Evolutionary conservation across 2,329 filamentous ascomycete genomes (phyloP).

Genomic region (Akanthomyces uredinophilus): DNA sequence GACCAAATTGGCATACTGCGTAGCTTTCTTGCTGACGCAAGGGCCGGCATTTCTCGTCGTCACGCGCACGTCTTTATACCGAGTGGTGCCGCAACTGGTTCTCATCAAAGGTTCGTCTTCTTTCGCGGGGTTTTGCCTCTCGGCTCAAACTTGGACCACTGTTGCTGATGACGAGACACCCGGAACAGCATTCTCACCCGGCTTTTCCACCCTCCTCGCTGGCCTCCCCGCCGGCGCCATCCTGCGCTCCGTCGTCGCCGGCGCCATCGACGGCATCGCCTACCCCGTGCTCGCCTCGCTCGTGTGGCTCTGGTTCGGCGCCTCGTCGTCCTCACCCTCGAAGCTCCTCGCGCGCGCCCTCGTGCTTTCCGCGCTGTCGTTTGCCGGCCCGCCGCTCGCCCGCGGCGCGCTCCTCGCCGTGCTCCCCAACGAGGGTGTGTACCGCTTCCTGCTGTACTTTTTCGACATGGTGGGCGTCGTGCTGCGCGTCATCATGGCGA

Average conservation of each 20-base stretch:
- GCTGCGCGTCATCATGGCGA: background rate
- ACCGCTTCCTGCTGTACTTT: background rate
- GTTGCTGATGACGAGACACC: background rate
- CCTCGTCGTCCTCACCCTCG: background rate
- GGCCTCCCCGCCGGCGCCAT: background rate
- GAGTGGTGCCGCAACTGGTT: background rate
- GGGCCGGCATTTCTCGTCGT: background rate
- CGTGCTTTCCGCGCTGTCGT: background rate
- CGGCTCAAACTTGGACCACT: no score
- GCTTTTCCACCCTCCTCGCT: background rate
- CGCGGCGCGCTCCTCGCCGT: background rate
- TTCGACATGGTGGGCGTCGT: background rate
- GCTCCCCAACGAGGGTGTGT: background rate
- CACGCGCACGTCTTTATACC: background rate
- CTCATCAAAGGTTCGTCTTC: background rate
- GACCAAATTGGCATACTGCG: background rate
- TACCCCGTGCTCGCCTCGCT: background rate
- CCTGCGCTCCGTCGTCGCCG: background rate
- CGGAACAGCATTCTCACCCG: background rate
- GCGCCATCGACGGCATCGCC: background rate
- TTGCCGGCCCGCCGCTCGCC: background rate
- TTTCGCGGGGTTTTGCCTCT: no score
- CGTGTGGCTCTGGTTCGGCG: background rate
- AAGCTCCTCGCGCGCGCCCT: background rate
- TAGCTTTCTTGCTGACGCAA: background rate